Evolutionary conservation across 768 basidiomycete species (phyloP), one percentile per base, ranked within the genome.

Genomic region (Saitozyma podzolica): DNA sequence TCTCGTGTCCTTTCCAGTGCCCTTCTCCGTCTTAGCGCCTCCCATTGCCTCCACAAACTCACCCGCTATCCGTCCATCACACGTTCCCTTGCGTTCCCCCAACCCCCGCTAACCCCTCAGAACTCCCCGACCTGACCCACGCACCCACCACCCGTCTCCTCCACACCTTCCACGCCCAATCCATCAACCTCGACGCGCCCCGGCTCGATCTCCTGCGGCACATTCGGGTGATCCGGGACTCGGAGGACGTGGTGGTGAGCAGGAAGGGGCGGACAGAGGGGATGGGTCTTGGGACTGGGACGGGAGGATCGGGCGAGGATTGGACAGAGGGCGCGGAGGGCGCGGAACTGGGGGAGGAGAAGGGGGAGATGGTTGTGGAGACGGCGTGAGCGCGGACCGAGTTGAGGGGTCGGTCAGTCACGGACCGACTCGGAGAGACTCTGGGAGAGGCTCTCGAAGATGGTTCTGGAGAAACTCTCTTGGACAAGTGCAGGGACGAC

Each of bases 91-190:
- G 45, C n/a, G 45, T 6, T 6, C 47, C n/a, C 9, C 40, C 39
- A 54, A 8, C 13, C 6, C 40, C 43, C 54, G 49, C 54, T 19
- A 29, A 55, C 62, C 64, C 69, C 17, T 17, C 62, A 75, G 78
- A 78, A 54, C 72, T 78, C 6, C 75, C 73, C 39, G 80, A 80
- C 65, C 60, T 80, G 55, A 79, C 78, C 20, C 69, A 80, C 61
- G 51, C 60, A 9, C 67, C 69, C 11, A 78, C 77, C 6, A 63
- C 63, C 54, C 67, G 63, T 13, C 64, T 79, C 39, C 65, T 80
- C 40, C 73, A 74, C 50, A 50, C 58, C n/a, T 77, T 73, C 72
- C 62, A 66, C 8, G 59, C 75, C 17, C 54, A 66, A 43, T 75
- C 73, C 37, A 69, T 71, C 9, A 17, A 64, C 11, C 61, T 79